These are phyloP conservation scores for Irineochytrium annulatum DNA, from an alignment of 192 early-diverging fungal species.

Conservation along the genomic window DNA sequence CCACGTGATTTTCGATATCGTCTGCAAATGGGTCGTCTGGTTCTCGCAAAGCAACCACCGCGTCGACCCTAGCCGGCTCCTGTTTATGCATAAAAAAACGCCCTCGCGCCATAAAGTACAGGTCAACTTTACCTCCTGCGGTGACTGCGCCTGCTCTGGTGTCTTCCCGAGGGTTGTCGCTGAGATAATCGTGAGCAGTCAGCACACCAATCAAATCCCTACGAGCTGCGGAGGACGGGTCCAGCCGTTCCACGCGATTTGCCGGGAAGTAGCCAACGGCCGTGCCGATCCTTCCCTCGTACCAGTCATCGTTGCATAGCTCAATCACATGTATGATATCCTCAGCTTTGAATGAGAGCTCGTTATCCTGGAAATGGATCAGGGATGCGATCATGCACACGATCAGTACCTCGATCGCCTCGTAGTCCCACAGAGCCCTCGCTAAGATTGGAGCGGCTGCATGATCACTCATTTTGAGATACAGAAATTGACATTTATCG, in stretches of 20 bases:
- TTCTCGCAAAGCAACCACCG: background rate
- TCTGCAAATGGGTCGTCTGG: constrained; percentile 8
- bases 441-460: background rate
- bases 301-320: constrained; percentile 55
- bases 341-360: constrained; percentile 41
- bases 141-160: no score
- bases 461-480: no score
- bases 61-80: no score
- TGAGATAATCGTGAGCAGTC: no score
- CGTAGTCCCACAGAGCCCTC: constrained; percentile 40
- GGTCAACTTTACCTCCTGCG: no score
- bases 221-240: no score
- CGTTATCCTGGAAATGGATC: constrained; percentile 39
- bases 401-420: constrained; percentile 33
- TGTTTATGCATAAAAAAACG: no score
- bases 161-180: no score
- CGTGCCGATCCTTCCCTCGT: constrained; percentile 31
- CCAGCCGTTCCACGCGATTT: constrained; percentile 35
- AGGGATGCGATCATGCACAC: background rate
- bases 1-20: background rate
- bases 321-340: constrained; percentile 38
- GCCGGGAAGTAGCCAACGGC: constrained; percentile 47
- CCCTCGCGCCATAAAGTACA: no score
- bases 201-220: no score
- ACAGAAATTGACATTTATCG: no score